Percentiles rank a stretch among this genome's conserved stretches.
phyloP scores from a whole-genome alignment of 2,329 filamentous ascomycete species.

The Fusarium transvaalense region DNA sequence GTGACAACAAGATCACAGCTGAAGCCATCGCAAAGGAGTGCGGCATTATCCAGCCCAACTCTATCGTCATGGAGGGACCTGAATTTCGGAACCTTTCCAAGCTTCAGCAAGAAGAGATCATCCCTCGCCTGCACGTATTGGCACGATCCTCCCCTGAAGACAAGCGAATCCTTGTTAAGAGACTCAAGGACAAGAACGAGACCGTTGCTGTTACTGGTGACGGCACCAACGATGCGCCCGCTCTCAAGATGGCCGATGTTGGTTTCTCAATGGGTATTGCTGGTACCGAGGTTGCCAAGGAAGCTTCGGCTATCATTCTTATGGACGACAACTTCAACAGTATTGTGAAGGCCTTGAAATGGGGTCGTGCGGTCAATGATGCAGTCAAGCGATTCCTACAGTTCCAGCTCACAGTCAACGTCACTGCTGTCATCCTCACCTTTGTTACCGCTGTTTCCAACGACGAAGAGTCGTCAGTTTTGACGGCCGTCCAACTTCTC shows the following conservation, averaged over 20 bases:
- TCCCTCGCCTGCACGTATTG: conserved; percentile 77
- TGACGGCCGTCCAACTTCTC: conserved; percentile 90
- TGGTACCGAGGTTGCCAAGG: conserved; percentile 86
- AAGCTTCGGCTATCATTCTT: conserved; percentile 85
- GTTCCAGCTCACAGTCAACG: conserved; percentile 88
- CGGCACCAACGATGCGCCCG: conserved; percentile 86
- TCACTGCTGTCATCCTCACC: conserved; percentile 88
- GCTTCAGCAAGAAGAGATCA: conserved; percentile 73
- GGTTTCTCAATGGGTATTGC: conserved; percentile 90
- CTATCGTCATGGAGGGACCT: conserved; percentile 82
- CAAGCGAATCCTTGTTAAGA: conserved; percentile 78
- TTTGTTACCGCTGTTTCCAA: conserved; percentile 88
- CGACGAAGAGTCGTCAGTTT: conserved; percentile 75
- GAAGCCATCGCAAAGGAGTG: conserved; percentile 84
- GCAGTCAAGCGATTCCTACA: conserved; percentile 82
- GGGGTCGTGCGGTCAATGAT: conserved; percentile 83
- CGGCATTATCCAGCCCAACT: conserved; percentile 77
- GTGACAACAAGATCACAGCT: conserved; percentile 84
- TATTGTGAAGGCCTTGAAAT: conserved; percentile 86
- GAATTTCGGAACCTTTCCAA: conserved; percentile 79
- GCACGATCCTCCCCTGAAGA: conserved; percentile 82
- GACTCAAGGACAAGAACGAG: conserved; percentile 78
- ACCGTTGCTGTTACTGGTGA: conserved; percentile 87
- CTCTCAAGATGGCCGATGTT: conserved; percentile 83
- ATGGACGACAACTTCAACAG: conserved; percentile 91